Percentiles rank a stretch among this genome's conserved stretches.
These are phyloP conservation scores for Sporothrix globosa DNA, from an alignment of 2,329 filamentous ascomycete genomes.

Conservation along the genomic window DNA sequence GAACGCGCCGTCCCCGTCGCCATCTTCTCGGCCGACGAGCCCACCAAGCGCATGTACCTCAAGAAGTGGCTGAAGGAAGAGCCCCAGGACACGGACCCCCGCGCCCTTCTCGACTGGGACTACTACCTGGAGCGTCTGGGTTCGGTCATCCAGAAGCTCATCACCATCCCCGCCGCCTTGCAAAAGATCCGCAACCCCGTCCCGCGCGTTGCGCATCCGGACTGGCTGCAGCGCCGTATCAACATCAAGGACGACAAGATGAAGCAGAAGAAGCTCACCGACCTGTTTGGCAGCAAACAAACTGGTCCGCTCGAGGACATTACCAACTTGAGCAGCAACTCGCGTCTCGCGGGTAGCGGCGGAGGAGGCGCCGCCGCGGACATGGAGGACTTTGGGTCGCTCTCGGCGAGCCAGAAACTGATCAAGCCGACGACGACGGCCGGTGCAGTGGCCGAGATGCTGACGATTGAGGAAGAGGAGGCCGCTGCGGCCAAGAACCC, in stretches of 20 bases:
- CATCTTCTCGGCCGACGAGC: slow-evolving; percentile 92
- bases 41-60: slow-evolving; percentile 84
- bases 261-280: slow-evolving; percentile 98
- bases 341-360: slow-evolving; percentile 43
- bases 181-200: slow-evolving; percentile 96
- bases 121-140: slow-evolving; percentile 96
- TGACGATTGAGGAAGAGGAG: neutral
- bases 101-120: slow-evolving; percentile 90
- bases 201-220: slow-evolving; percentile 88
- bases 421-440: slow-evolving; percentile 65
- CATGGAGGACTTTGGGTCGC: slow-evolving; percentile 75
- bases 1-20: slow-evolving; percentile 93
- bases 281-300: slow-evolving; percentile 67
- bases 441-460: slow-evolving; percentile 52
- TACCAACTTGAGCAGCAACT: slow-evolving; percentile 58
- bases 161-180: slow-evolving; percentile 94
- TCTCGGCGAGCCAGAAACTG: slow-evolving; percentile 53
- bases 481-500: neutral
- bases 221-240: slow-evolving; percentile 94
- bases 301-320: slow-evolving; percentile 68
- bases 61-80: slow-evolving; percentile 97
- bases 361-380: slow-evolving; percentile 52
- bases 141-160: slow-evolving; percentile 97
- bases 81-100: slow-evolving; percentile 84
- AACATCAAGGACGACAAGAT: slow-evolving; percentile 95